phyloP scores from a whole-genome alignment of 129 eudicot genomes.

The Artemisia argyi region DNA sequence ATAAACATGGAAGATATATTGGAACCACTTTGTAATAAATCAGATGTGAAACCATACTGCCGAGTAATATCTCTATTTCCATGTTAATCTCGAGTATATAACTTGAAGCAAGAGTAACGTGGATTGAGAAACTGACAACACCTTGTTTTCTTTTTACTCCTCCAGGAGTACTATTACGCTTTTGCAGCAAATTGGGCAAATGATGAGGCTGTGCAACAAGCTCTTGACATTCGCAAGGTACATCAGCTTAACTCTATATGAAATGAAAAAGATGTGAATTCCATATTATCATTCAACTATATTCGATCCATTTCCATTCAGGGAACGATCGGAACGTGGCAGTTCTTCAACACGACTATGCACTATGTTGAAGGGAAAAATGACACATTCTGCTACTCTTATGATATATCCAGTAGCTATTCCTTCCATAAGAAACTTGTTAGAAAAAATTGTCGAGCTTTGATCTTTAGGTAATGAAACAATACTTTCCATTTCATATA shows the following conservation, averaged over 20 bases:
- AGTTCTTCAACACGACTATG: conserved; percentile 29
- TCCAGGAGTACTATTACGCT: conserved; percentile 28
- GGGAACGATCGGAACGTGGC: conserved; percentile 36
- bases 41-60: conserved; percentile 34
- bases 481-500: background rate
- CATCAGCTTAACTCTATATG: background rate
- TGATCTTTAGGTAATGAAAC: conserved; percentile 30
- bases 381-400: conserved; percentile 34
- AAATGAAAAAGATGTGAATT: background rate
- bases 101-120: background rate
- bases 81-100: background rate
- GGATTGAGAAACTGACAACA: background rate
- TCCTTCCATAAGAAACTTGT: conserved; percentile 33
- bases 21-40: conserved; percentile 39
- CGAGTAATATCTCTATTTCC: conserved; percentile 20
- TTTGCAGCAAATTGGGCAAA: conserved; percentile 35
- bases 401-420: conserved; percentile 30
- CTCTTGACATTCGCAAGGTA: conserved; percentile 36
- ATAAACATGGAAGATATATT: conserved; percentile 33
- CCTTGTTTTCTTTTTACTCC: background rate
- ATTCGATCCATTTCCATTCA: background rate
- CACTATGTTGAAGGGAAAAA: conserved; percentile 27
- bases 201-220: conserved; percentile 32
- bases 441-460: conserved; percentile 32
- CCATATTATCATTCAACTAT: background rate